These are phyloP conservation scores for Phaeotremella fagi DNA, from an alignment of 768 basidiomycete genomes.

Conservation along the genomic window DNA sequence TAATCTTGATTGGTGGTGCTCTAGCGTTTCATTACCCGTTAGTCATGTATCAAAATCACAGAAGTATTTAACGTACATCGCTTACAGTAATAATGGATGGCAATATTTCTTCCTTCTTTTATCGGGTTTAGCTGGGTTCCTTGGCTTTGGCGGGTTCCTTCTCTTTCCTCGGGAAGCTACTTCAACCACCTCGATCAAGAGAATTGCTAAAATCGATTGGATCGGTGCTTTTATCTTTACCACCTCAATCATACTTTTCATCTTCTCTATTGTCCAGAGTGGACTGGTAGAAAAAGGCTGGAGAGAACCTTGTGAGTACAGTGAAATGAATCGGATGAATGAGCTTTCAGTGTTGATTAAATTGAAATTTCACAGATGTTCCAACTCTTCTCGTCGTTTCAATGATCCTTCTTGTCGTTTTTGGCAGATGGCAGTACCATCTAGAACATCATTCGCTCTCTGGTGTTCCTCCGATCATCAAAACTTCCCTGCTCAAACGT, in stretches of 20 bases:
- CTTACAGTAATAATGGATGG: conserved; percentile 54
- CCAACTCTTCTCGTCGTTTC: conserved; percentile 62
- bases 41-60: no score
- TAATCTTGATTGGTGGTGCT: conserved; percentile 63
- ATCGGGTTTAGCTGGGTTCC: conserved; percentile 57
- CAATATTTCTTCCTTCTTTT: conserved; percentile 62
- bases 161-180: conserved; percentile 59
- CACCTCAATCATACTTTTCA: conserved; percentile 59
- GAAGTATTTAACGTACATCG: no score
- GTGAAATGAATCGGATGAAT: no score
- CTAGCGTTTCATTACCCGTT: no score
- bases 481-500: conserved; percentile 23
- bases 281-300: conserved; percentile 57
- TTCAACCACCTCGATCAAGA: conserved; percentile 14
- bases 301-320: conserved; percentile 56
- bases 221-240: conserved; percentile 65
- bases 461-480: conserved; percentile 24
- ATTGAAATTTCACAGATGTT: conserved; percentile 54
- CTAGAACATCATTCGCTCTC: conserved; percentile 55
- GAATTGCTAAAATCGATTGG: conserved; percentile 60
- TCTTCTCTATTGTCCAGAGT: conserved; percentile 66
- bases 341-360: not conserved
- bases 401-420: conserved; percentile 57
- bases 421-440: conserved; percentile 61
- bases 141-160: conserved; percentile 56